Conservation (phyloP, 495 filamentous ascomycete species). For the Emericellopsis terricola region DNA sequence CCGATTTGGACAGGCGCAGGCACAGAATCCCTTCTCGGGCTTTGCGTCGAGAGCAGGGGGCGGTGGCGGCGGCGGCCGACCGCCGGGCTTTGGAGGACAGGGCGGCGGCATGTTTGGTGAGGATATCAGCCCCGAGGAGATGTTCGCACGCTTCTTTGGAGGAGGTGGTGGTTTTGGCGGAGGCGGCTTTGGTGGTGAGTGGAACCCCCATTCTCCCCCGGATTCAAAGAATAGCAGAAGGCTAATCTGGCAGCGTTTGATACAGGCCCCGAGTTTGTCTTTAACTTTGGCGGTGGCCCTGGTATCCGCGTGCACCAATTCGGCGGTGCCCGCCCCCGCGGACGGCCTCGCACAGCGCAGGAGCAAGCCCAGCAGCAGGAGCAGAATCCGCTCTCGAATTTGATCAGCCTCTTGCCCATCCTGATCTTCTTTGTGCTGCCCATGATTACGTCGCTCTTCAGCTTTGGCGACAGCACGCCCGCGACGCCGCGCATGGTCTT, state of each 20-base stretch:
- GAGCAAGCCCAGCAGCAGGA: constrained; percentile 19
- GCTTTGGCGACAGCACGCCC: constrained; percentile 30
- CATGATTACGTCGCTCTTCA: constrained; percentile 65
- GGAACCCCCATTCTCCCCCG: not conserved
- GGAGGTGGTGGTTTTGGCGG: constrained; percentile 59
- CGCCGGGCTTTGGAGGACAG: constrained; percentile 19
- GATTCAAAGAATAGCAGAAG: not conserved
- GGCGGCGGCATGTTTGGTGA: constrained; percentile 59
- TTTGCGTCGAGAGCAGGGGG: constrained; percentile 34
- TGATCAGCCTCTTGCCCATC: constrained; percentile 60
- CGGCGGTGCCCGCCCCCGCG: constrained; percentile 46
- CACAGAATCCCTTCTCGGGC: constrained; percentile 54
- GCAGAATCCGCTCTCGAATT: constrained; percentile 31
- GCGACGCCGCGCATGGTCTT: constrained; percentile 52
- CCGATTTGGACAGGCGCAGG: constrained; percentile 47
- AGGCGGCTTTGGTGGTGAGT: constrained; percentile 7
- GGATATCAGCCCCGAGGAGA: constrained; percentile 89
- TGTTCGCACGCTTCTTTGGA: constrained; percentile 91
- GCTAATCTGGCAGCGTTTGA: constrained; percentile 30
- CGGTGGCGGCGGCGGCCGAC: constrained; percentile 23
- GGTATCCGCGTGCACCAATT: constrained; percentile 79
- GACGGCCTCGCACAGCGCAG: constrained; percentile 51
- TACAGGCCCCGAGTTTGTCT: constrained; percentile 70
- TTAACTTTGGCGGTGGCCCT: constrained; percentile 74
- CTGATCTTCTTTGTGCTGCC: constrained; percentile 80